Evolutionary conservation across 306 rosid species (phyloP).

Genomic region (Casuarina glauca): DNA sequence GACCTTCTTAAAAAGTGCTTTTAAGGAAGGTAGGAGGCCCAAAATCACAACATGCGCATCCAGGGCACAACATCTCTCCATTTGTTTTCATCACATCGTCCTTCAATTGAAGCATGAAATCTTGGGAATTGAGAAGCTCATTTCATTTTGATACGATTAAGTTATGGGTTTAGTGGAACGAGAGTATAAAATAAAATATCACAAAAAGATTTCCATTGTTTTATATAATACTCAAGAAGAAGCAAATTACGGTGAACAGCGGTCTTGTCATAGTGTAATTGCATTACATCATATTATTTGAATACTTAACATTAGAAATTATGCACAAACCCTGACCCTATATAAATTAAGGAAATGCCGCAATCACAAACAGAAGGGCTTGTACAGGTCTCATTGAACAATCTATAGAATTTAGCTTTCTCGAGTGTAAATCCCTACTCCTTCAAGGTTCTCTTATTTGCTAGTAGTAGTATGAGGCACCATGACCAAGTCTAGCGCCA

Average conservation of each 20-base stretch:
- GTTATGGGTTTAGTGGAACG: too few species aligned
- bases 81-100: too few species aligned
- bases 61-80: too few species aligned
- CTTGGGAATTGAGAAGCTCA: too few species aligned
- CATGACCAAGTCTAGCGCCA: conserved; percentile 63
- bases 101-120: too few species aligned
- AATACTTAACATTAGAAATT: too few species aligned
- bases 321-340: background rate
- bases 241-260: background rate
- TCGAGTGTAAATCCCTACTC: conserved; percentile 57
- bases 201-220: background rate
- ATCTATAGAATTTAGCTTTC: conserved; percentile 45
- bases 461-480: conserved; percentile 55
- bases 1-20: too few species aligned
- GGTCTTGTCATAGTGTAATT: background rate
- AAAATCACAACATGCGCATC: too few species aligned
- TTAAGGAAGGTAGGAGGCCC: too few species aligned
- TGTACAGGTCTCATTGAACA: conserved; percentile 31
- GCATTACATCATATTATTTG: too few species aligned
- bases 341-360: conserved; percentile 37
- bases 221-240: background rate
- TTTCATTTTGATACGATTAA: too few species aligned
- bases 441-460: conserved; percentile 45
- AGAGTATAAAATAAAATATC: background rate
- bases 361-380: conserved; percentile 44